These are phyloP conservation scores for Takakia lepidozioides DNA, from an alignment of 225 moss, liverwort and hornwort genomes.

Conservation along the genomic window DNA sequence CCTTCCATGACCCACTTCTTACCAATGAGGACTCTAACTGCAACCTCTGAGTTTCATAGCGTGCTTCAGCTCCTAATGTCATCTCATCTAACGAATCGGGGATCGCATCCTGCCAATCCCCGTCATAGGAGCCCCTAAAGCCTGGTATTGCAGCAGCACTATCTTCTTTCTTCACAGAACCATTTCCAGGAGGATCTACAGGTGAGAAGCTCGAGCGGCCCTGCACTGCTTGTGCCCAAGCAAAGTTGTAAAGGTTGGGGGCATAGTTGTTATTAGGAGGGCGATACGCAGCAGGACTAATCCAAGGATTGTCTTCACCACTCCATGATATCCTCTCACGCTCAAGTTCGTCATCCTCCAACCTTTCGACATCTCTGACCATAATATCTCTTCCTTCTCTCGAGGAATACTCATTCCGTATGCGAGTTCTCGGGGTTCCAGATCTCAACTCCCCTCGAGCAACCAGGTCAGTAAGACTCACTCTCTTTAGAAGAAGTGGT, in stretches of 20 bases:
- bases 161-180: too few species aligned
- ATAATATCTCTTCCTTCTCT: constrained; percentile 31
- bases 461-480: background rate
- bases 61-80: constrained; percentile 54
- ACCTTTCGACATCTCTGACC: too few species aligned
- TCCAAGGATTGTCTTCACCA: constrained; percentile 44
- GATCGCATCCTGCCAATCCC: constrained; percentile 14
- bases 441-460: constrained; percentile 1
- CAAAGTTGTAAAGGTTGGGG: constrained; percentile 83
- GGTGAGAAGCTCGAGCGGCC: constrained; percentile 56
- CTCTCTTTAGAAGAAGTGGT: background rate
- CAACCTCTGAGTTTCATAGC: constrained; percentile 55
- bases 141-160: background rate
- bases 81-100: constrained; percentile 27
- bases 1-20: constrained; percentile 51
- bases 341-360: constrained; percentile 17
- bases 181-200: constrained; percentile 14
- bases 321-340: constrained; percentile 13
- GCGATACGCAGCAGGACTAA: constrained; percentile 36
- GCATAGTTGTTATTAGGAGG: constrained; percentile 55
- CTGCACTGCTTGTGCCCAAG: constrained; percentile 96
- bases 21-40: constrained; percentile 30
- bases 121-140: constrained; percentile 9
- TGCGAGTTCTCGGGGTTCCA: constrained; percentile 13
- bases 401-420: constrained; percentile 26